phyloP scores from a whole-genome alignment of 495 filamentous ascomycete species.

The Daldinia vernicosa region DNA sequence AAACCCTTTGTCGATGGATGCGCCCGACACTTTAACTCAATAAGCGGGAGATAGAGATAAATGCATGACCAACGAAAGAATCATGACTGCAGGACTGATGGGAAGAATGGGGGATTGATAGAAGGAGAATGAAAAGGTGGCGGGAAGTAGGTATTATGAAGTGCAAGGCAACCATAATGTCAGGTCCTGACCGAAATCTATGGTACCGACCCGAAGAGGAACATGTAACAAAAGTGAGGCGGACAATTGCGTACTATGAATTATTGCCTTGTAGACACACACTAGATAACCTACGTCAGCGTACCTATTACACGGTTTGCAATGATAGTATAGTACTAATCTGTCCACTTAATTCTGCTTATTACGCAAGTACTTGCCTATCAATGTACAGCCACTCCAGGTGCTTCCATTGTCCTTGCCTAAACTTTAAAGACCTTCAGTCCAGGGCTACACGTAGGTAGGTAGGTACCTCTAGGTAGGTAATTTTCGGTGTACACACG shows the following conservation, averaged over 20 bases:
- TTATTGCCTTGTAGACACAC: background rate
- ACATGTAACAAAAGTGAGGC: slow-evolving; percentile 46
- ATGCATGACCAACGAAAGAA: background rate
- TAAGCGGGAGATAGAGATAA: background rate
- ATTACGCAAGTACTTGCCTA: slow-evolving; percentile 16
- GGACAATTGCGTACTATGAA: slow-evolving; percentile 33
- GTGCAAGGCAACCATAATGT: slow-evolving; percentile 14
- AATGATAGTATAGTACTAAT: slow-evolving; percentile 21
- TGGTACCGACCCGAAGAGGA: background rate
- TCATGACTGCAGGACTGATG: background rate
- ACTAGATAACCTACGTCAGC: background rate
- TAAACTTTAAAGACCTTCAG: background rate
- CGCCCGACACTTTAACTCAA: slow-evolving; percentile 9
- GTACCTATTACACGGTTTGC: background rate
- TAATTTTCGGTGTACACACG: slow-evolving; percentile 4
- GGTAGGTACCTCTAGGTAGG: background rate
- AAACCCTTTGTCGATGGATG: slow-evolving; percentile 8
- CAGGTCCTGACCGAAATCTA: slow-evolving; percentile 20
- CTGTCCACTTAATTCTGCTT: background rate
- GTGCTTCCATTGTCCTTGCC: slow-evolving; percentile 25
- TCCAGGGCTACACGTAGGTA: background rate
- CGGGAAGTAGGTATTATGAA: slow-evolving; percentile 5
- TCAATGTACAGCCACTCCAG: slow-evolving; percentile 26
- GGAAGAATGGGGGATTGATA: background rate
- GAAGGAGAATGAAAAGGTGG: slow-evolving; percentile 11